phyloP scores from a whole-genome alignment of 257 asterid genomes.

The Solanum lignicaule region DNA sequence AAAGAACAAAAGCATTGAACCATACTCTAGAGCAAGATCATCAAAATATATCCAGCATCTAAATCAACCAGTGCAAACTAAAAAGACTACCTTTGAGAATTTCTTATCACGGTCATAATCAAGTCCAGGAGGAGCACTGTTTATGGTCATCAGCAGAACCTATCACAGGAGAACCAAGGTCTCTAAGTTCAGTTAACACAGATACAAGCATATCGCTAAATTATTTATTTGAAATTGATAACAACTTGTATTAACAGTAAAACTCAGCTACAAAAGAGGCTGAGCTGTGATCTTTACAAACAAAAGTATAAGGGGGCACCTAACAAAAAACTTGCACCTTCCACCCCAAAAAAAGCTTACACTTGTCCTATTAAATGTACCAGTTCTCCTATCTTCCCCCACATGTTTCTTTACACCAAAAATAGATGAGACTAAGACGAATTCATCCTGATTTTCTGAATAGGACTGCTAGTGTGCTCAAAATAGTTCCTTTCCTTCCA shows the following conservation, averaged over 20 bases:
- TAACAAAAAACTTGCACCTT: background rate
- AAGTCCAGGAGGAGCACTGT: constrained; percentile 99
- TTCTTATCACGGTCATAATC: constrained; percentile 98
- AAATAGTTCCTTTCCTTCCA: background rate
- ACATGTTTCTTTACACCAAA: background rate
- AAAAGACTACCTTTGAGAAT: constrained; percentile 75
- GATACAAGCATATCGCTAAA: background rate
- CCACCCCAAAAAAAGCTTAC: background rate
- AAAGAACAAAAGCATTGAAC: background rate
- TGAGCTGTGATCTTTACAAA: background rate
- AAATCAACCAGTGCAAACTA: background rate
- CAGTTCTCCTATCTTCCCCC: background rate
- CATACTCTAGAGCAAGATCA: background rate
- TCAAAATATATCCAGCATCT: background rate
- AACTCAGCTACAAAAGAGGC: background rate
- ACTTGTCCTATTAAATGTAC: background rate
- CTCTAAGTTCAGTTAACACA: background rate
- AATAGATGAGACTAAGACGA: background rate
- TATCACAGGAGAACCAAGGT: constrained; percentile 12
- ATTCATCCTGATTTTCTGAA: background rate
- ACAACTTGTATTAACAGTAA: background rate
- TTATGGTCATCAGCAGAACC: constrained; percentile 61
- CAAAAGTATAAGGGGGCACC: background rate
- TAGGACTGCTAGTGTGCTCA: background rate
- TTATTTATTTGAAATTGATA: background rate